A percentile compares a stretch with the other conserved stretches of the same genome.
These are phyloP conservation scores for Clathrus columnatus DNA, from an alignment of 768 basidiomycete species.

Conservation along the genomic window DNA sequence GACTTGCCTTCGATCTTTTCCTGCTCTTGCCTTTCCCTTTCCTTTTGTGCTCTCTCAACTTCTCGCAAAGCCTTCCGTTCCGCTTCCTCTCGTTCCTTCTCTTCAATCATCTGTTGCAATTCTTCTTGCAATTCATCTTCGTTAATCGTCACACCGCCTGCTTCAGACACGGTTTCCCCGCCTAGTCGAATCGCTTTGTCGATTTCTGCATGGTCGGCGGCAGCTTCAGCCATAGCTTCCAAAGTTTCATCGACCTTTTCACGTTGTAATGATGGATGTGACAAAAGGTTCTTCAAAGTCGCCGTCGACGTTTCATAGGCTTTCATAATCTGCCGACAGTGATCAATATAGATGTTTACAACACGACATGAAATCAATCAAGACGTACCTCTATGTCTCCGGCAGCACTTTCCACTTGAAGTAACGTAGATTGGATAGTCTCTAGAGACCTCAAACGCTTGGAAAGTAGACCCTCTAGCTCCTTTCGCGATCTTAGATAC, in stretches of 20 bases:
- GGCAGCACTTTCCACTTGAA: slow-evolving; percentile 82
- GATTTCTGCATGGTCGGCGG: slow-evolving; percentile 73
- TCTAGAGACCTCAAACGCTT: slow-evolving; percentile 70
- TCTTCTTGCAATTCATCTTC: slow-evolving; percentile 60
- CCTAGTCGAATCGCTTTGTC: slow-evolving; percentile 69
- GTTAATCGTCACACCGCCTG: slow-evolving; percentile 29
- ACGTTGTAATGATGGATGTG: slow-evolving; percentile 73
- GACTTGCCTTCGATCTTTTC: slow-evolving; percentile 10
- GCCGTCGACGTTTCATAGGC: slow-evolving; percentile 76
- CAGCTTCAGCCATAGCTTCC: slow-evolving; percentile 78
- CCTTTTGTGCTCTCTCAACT: slow-evolving; percentile 5
- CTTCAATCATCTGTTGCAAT: slow-evolving; percentile 45
- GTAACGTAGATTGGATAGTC: slow-evolving; percentile 65
- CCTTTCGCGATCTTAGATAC: slow-evolving; percentile 74
- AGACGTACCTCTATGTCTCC: slow-evolving; percentile 71
- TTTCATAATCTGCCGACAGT: slow-evolving; percentile 64
- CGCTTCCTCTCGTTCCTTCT: slow-evolving; percentile 31
- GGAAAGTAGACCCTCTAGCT: slow-evolving; percentile 63
- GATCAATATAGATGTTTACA: slow-evolving; percentile 1
- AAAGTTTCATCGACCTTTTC: slow-evolving; percentile 78
- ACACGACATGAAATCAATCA: neutral
- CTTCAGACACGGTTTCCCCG: slow-evolving; percentile 48
- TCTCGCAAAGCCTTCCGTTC: slow-evolving; percentile 14
- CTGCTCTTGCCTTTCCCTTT: slow-evolving; percentile 12
- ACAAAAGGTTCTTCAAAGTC: slow-evolving; percentile 66